Evolutionary conservation across 2,329 filamentous ascomycete genomes (phyloP).

Genomic region (Ophiostoma triangulosporum): DNA sequence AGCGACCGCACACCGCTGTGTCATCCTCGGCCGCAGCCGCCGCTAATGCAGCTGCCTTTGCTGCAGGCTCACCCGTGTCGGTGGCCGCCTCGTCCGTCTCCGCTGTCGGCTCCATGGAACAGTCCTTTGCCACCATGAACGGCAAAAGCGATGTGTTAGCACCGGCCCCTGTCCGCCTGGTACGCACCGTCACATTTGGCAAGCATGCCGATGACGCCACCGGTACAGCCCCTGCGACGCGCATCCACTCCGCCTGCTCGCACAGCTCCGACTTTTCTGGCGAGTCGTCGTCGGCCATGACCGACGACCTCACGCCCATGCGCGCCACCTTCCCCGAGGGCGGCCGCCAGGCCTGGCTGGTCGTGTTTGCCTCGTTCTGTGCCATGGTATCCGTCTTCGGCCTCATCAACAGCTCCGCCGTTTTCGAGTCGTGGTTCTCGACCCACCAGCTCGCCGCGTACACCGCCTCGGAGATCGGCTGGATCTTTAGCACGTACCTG

Average conservation of each 20-base stretch:
- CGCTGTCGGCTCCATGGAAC: slow-evolving; percentile 6
- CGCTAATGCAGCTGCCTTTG: not conserved
- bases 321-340: slow-evolving; percentile 55
- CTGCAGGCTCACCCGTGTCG: slow-evolving; percentile 2
- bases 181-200: slow-evolving; percentile 6
- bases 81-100: slow-evolving; percentile 9
- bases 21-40: not conserved
- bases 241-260: not conserved
- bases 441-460: slow-evolving; percentile 58
- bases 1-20: not conserved
- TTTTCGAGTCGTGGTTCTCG: slow-evolving; percentile 65
- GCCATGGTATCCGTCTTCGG: slow-evolving; percentile 59
- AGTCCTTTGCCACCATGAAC: not conserved
- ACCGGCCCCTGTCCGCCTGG: slow-evolving; percentile 7
- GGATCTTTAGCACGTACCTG: slow-evolving; percentile 73
- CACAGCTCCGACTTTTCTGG: not conserved
- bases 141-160: not conserved
- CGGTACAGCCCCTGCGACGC: not conserved
- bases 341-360: slow-evolving; percentile 56
- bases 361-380: slow-evolving; percentile 64
- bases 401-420: slow-evolving; percentile 60
- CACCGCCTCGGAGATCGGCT: slow-evolving; percentile 57
- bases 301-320: slow-evolving; percentile 7
- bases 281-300: not conserved
- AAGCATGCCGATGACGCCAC: not conserved